Conservation (phyloP, 1,284 basidiomycete genomes). For the Earliella scabrosa region DNA sequence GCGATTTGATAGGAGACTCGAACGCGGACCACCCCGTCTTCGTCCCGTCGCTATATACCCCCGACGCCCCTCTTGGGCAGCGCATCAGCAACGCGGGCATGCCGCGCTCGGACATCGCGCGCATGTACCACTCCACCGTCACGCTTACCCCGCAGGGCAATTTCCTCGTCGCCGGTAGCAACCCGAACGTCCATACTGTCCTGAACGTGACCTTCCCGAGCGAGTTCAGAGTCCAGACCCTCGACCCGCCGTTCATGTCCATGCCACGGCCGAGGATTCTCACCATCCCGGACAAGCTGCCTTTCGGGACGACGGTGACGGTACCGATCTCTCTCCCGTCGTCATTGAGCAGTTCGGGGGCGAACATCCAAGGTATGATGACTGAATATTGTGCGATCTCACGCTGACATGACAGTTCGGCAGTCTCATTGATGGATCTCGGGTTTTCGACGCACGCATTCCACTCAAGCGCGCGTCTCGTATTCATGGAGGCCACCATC, state of each 20-base stretch:
- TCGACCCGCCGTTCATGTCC: slow-evolving; percentile 50
- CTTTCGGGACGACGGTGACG: slow-evolving; percentile 42
- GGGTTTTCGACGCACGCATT: slow-evolving; percentile 52
- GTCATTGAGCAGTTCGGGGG: slow-evolving; percentile 26
- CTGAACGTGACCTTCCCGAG: slow-evolving; percentile 35
- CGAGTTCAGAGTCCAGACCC: slow-evolving; percentile 52
- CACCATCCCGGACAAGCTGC: slow-evolving; percentile 41
- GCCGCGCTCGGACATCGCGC: slow-evolving; percentile 47
- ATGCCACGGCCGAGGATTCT: slow-evolving; percentile 40
- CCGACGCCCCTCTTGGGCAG: slow-evolving; percentile 46
- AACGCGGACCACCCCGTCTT: slow-evolving; percentile 51
- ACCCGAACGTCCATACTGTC: slow-evolving; percentile 48
- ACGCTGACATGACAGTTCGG: neutral
- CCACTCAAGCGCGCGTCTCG: slow-evolving; percentile 49
- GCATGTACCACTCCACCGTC: slow-evolving; percentile 50
- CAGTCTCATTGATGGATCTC: slow-evolving; percentile 49
- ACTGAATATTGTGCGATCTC: neutral
- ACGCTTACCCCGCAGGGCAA: slow-evolving; percentile 46
- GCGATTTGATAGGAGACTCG: slow-evolving; percentile 45
- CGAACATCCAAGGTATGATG: slow-evolving; percentile 39
- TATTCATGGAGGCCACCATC: slow-evolving; percentile 47
- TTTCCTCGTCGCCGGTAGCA: slow-evolving; percentile 53
- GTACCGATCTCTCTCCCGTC: slow-evolving; percentile 39
- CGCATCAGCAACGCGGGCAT: slow-evolving; percentile 51
- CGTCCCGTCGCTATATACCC: slow-evolving; percentile 56